Base-by-base conservation (phyloP, 1,139 yeast genomes). In the Zygoascus sp. region DNA sequence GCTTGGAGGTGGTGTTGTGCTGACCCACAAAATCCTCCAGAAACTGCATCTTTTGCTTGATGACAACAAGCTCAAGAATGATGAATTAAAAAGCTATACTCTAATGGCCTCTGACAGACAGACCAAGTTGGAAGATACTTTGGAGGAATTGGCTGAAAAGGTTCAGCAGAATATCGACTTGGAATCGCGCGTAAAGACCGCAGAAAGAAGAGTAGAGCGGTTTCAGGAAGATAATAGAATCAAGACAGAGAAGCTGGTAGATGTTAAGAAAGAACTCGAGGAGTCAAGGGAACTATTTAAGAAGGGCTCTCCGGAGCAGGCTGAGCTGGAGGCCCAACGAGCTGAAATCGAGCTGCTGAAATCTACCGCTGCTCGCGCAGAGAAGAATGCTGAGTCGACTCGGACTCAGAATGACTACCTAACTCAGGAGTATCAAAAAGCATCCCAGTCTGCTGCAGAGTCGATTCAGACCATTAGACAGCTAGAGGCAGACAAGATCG, bases 351-450 rank as follows among this genome's bases (percentile, higher is more conserved):
- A 76, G 53, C 70, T 56, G 52, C 64, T 66, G 62, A 72, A 68
- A 53, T 69, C 57, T 40, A 74, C 64, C 58, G 67, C 65, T 40
- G 72, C 62, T 54, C 70, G 53, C 49, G 69, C 65, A 50, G 71
- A 58, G 46, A 70, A 62, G 57, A 66, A 60, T 60, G 67, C 52
- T 47, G 71, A 58, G 48, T 73, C 62, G 59, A 70, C 65, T 56
- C 63, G 48, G 61, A 73, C 65, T 28, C 96, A 88, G 57, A 77
- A 74, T 49, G 76, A 70, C 45, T 88, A 85, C 61, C 83, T 84
- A 79, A 65, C 71, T 8, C 71, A 70, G 34, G 95, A 89, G 62
- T 77, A 80, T 47, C 73, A 72, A 42, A 77, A 81, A 51, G 87
- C 94, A 0, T 60, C 70, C 2, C 64, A 68, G 5, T 76, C 90